Evolutionary conservation across 2,329 filamentous ascomycete genomes (phyloP), one percentile per base, ranked within the genome.

Genomic region (Botrytis hyacinthi): DNA sequence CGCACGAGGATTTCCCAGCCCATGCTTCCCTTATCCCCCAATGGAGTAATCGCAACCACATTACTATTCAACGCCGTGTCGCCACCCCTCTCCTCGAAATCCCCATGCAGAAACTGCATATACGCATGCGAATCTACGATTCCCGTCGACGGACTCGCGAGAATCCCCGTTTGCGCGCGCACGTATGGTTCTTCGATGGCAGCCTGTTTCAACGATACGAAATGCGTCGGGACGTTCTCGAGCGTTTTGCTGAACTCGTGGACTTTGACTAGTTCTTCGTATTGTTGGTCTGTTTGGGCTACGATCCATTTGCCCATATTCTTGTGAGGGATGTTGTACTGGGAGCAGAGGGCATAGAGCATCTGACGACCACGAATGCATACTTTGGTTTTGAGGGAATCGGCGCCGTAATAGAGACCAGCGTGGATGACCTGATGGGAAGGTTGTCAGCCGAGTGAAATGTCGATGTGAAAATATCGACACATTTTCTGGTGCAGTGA

Each of bases 251-350:
- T 87, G 68, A 87, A 83, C 16, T 80, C 80, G 75, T 87, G 83
- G 32, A 92, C 82, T 32, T 80, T 81, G 77, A 90, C 83, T 3
- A 88, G 88, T 62, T 79, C 78, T 70, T 79, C 77, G 69, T 73
- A 77, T 75, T 98, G 93, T 65, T 83, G 84, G 1, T 86, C 86
- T 70, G 90, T 92, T 84, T 98, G 96, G 0, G 95, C 95, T 1
- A 98, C 93, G 79, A 98, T 92, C 95, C 95, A 98, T 85, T 98
- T 98, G 74, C 94, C 94, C 37, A 90, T 92, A 80, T 91, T 91
- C 71, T 86, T 86, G 83, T 96, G 88, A 0, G 89, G 89, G 69
- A 99, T 92, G 73, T 83, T 82, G 78, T 93, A 85, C 73, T 84
- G 84, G 8, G 84, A 83, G 84, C 95, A 98, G 60, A 97, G 88